A percentile compares a stretch with the other conserved stretches of the same genome.
These are phyloP conservation scores for Calonectria hawksworthii DNA, from an alignment of 2,329 filamentous ascomycete genomes.

Conservation along the genomic window DNA sequence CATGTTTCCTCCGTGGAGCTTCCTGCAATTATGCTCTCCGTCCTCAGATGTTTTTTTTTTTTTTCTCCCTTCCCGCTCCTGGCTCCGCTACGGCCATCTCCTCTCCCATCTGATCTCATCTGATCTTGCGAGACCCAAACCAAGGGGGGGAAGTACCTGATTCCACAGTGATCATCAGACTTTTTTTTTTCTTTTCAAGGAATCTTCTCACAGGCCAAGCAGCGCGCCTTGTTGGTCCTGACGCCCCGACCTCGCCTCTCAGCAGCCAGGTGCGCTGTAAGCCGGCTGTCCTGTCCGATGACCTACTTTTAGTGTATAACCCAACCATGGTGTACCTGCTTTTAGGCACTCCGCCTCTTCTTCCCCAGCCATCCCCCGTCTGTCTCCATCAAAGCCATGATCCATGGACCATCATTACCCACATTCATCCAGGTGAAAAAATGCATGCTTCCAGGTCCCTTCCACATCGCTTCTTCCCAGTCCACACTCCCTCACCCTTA, in stretches of 20 bases:
- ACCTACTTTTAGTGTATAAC: conserved; percentile 1
- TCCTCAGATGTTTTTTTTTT: conserved; percentile 9
- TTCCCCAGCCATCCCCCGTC: conserved; percentile 18
- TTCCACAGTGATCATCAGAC: background rate
- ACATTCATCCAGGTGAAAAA: conserved; percentile 29
- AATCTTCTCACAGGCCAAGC: background rate
- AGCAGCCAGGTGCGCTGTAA: background rate
- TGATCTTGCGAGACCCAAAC: conserved; percentile 25
- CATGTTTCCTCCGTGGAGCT: conserved; percentile 14
- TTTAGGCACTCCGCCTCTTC: conserved; percentile 23
- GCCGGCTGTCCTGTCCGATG: background rate
- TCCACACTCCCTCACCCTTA: conserved; percentile 3
- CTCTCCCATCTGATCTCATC: conserved; percentile 43
- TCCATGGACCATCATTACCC: conserved; percentile 21
- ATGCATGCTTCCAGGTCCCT: conserved; percentile 38
- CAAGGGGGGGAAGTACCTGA: background rate
- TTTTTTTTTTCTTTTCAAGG: background rate
- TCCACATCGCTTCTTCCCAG: conserved; percentile 27
- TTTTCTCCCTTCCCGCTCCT: background rate
- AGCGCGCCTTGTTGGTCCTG: background rate
- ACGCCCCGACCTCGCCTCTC: background rate
- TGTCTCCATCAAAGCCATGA: conserved; percentile 23
- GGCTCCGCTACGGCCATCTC: conserved; percentile 11
- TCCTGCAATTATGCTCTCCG: background rate
- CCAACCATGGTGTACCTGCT: conserved; percentile 21